Evolutionary conservation across 208 protist species (phyloP).

Genomic region (Leishmania turanica): DNA sequence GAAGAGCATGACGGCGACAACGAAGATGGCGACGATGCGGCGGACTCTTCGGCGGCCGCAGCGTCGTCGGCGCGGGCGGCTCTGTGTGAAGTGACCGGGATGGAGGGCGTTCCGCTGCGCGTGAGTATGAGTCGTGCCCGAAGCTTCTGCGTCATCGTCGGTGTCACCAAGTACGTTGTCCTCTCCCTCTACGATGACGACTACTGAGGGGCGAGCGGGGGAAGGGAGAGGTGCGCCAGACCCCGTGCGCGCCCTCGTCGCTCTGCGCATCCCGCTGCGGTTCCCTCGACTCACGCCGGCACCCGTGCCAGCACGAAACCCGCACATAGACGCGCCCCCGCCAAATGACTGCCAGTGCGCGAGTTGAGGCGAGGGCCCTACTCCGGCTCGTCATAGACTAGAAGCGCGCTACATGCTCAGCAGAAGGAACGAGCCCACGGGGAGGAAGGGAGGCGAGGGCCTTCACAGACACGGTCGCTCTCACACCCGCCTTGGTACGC

Average conservation of each 20-base stretch:
- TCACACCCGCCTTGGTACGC: no score
- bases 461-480: not conserved
- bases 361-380: not conserved
- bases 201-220: slow-evolving; percentile 3
- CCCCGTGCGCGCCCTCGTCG: not conserved
- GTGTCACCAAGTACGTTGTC: slow-evolving; percentile 63
- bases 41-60: not conserved
- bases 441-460: not conserved
- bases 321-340: not conserved
- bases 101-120: slow-evolving; percentile 42
- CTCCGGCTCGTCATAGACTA: not conserved
- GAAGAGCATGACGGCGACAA: slow-evolving; percentile 51
- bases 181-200: slow-evolving; percentile 70
- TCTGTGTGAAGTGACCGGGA: slow-evolving; percentile 49
- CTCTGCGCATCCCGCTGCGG: not conserved
- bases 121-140: slow-evolving; percentile 61
- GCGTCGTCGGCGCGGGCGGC: slow-evolving; percentile 7
- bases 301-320: not conserved
- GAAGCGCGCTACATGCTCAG: not conserved
- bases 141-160: slow-evolving; percentile 72
- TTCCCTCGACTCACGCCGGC: not conserved
- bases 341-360: not conserved
- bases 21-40: slow-evolving; percentile 7
- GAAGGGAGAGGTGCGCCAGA: no score
- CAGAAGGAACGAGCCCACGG: not conserved